phyloP scores from a whole-genome alignment of 2,329 filamentous ascomycete species.

The Exophiala mesophila region DNA sequence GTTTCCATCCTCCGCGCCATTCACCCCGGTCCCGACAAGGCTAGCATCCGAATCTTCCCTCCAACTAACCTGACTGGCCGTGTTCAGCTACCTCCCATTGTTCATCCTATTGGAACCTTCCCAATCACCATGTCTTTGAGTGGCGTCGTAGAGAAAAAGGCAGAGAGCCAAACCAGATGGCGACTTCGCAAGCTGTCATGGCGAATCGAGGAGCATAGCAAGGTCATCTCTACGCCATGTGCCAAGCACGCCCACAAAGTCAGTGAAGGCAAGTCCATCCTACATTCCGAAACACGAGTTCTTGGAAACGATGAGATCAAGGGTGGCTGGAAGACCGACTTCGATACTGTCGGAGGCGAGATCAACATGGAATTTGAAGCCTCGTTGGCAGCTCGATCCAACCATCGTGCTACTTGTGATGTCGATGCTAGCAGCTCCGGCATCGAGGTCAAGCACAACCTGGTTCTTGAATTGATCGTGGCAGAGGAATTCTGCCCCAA shows the following conservation, averaged over 20 bases:
- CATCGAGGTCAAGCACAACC: conserved; percentile 73
- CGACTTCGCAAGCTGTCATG: conserved; percentile 85
- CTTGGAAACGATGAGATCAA: conserved; percentile 79
- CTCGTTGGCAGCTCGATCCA: conserved; percentile 49
- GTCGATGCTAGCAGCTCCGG: conserved; percentile 64
- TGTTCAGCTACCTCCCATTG: conserved; percentile 73
- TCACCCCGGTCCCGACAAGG: conserved; percentile 72
- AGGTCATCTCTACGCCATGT: conserved; percentile 74
- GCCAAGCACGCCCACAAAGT: conserved; percentile 65
- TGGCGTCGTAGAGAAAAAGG: conserved; percentile 71
- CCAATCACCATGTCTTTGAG: conserved; percentile 74
- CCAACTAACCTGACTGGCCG: conserved; percentile 89
- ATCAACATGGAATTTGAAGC: conserved; percentile 77
- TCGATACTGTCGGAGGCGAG: conserved; percentile 61
- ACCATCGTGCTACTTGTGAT: conserved; percentile 68
- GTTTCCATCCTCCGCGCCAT: conserved; percentile 77
- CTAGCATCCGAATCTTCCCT: conserved; percentile 90
- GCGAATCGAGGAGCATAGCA: conserved; percentile 84
- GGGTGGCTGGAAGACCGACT: conserved; percentile 83
- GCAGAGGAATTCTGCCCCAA: conserved; percentile 75
- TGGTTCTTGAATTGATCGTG: conserved; percentile 90
- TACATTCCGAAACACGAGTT: conserved; percentile 69
- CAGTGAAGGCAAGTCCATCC: conserved; percentile 63
- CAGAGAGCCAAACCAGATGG: conserved; percentile 73
- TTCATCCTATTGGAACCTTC: conserved; percentile 81